Base-by-base conservation (phyloP, 2,329 filamentous ascomycete species). In the Penicillium sp. region DNA sequence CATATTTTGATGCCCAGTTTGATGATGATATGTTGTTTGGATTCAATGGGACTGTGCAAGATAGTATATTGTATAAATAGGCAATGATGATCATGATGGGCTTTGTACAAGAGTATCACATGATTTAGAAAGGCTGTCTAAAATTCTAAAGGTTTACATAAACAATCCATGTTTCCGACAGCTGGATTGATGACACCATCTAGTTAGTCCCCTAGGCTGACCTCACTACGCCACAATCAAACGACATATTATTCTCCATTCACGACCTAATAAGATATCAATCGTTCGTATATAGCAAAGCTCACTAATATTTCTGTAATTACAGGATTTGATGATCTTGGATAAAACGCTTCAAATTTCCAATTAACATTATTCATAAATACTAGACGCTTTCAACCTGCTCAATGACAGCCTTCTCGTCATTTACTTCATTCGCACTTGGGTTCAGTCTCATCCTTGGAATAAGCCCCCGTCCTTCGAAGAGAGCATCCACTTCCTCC, bases 1-100 rank as follows among this genome's bases (percentile, higher is more conserved):
- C 49, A 37, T 55, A 31, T 31, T 14, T 50, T 19, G 48, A 48
- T n/a, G 31, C 21, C 2, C 48, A 52, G 7, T 41, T 62, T 10
- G 68, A 65, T 43, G 69, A 72, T 48, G 68, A 73, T 56, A 66
- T 68, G 59, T 52, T 73, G 24, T 73, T 73, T 55, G 69, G 70
- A 1, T 72, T 73, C 45, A 72, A 73, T 58, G 67, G 69, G 10
- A 70, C 69, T 2, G 60, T 62, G 27, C 53, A 59, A 47, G 61
- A 62, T 45, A 52, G 29, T n/a, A 47, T 59, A 39, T 14, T 47
- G 27, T 19, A 35, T 41, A 11, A 39, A 41, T 41, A 41, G 39
- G 5, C 4, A 41, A 41, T 22, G 7, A 9, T 2, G 1, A 19
- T 11, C 6, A n/a, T 1, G n/a, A 19, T 39, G 3, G 3, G 35